A percentile compares a stretch with the other conserved stretches of the same genome.
These are phyloP conservation scores for Paramecium caudatum DNA, from an alignment of 73 alveolate genomes.

Conservation along the genomic window DNA sequence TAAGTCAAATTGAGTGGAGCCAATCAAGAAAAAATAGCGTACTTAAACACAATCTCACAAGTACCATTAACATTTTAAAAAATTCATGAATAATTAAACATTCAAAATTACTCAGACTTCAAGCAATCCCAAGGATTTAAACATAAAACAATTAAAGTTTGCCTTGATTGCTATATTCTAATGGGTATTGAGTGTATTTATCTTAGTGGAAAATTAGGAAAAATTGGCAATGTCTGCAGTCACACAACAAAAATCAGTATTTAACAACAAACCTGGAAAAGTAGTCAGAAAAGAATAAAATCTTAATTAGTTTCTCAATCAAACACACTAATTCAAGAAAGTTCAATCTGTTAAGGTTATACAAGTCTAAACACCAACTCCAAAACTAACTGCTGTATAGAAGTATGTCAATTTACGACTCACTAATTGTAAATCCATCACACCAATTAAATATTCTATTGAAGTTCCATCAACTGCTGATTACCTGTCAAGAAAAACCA, in stretches of 20 bases:
- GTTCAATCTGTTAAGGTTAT: background rate
- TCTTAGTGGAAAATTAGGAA: background rate
- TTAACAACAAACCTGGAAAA: background rate
- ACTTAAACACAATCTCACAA: conserved; percentile 17
- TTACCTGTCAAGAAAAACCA: conserved; percentile 14
- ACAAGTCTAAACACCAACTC: background rate
- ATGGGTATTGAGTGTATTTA: background rate
- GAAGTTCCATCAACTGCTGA: conserved; percentile 49
- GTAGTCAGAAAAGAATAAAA: background rate
- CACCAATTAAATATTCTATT: conserved; percentile 48
- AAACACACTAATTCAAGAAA: background rate
- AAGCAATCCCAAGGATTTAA: conserved; percentile 21
- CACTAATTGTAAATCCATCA: background rate
- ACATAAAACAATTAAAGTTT: background rate
- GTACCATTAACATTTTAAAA: conserved; percentile 17
- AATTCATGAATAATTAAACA: conserved; percentile 26
- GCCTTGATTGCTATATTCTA: background rate
- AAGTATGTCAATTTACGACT: conserved; percentile 25
- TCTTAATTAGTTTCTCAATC: conserved; percentile 38
- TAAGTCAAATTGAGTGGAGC: conserved; percentile 12
- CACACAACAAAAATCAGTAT: too few relatives aligned
- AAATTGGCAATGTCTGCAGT: background rate
- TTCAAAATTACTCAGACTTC: background rate
- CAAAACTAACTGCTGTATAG: background rate
- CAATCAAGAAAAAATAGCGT: background rate